Conservation (phyloP, 176 grass and related monocot species). For the Triticum turgidum region DNA sequence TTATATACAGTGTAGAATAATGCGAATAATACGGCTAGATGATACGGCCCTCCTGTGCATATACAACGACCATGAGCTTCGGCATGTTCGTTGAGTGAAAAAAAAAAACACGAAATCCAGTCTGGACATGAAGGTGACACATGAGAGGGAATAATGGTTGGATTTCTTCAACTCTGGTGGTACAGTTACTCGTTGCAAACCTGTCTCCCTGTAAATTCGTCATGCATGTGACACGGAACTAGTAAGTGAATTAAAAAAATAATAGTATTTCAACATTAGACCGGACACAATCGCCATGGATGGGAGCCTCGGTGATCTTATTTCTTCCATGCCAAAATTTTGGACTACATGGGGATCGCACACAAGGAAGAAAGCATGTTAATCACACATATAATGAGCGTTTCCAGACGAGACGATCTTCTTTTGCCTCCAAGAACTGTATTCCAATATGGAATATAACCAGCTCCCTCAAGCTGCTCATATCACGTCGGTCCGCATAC, state of each 20-base stretch:
- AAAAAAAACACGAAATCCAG: neutral
- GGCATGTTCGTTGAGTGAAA: neutral
- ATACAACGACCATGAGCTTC: neutral
- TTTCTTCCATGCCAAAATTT: neutral
- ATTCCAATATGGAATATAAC: neutral
- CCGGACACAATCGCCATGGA: neutral
- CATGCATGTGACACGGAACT: neutral
- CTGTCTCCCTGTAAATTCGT: neutral
- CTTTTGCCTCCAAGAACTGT: neutral
- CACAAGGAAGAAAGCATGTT: neutral
- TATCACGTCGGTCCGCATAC: neutral
- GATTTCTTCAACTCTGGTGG: neutral
- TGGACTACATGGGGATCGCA: constrained; percentile 9
- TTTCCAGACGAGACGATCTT: neutral
- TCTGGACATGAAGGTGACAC: constrained; percentile 19
- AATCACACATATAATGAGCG: neutral
- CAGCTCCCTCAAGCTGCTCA: neutral
- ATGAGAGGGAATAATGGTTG: neutral
- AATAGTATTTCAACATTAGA: too few relatives aligned
- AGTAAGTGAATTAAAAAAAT: neutral
- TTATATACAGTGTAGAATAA: neutral
- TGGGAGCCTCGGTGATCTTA: neutral
- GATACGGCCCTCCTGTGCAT: neutral
- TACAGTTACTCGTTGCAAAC: neutral
- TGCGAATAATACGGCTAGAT: neutral